Base-by-base conservation (phyloP, 2,329 filamentous ascomycete species). In the Grosmannia penicillata region DNA sequence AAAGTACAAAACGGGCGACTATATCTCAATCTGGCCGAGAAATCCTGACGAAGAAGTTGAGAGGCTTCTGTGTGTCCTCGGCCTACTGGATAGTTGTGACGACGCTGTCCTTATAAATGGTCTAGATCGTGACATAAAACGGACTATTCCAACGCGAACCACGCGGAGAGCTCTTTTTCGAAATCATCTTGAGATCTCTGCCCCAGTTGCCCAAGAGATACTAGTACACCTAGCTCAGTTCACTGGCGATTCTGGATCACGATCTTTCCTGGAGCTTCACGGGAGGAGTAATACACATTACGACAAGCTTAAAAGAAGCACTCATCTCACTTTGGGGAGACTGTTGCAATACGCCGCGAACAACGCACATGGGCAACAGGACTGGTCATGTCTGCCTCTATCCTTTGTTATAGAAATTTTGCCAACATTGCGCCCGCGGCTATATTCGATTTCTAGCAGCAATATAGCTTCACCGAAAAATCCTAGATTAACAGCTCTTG, bases 1-100 rank as follows among this genome's bases (percentile, higher is more conserved):
- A 21, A 45, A 43, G 6, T 63, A 63, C 44, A 47, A 53, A 34
- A 61, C 61, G 2, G 60, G 60, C 1, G 61, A 63, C 28, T 58
- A 63, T 38, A 37, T 63, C 14, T 56, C 54, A 13, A 42, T 63
- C 1, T 63, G 53, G 47, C 58, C 60, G 2, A 51, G 50, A n/a
- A 63, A 63, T 38, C 48, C 60, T 1, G 48, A 56, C 8, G 37
- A 49, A 3, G 60, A 63, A 31, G 51, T 55, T 2, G 35, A 52
- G 21, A 4, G 19, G 4, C 36, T 37, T 6, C 40, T 43, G 17
- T 17, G 21, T 3, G 21, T 34, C 22, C 22, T 34, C 8, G 32
- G 32, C 21, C 14, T 34, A 4, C 8, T 4, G 7, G 8, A 10
- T 6, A 8, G 10, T 8, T 19, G 32, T n/a, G 11, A 34, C 14